A percentile compares a stretch with the other conserved stretches of the same genome.
phyloP scores from a whole-genome alignment of 257 asterid species.

The Gardenia jasminoides region DNA sequence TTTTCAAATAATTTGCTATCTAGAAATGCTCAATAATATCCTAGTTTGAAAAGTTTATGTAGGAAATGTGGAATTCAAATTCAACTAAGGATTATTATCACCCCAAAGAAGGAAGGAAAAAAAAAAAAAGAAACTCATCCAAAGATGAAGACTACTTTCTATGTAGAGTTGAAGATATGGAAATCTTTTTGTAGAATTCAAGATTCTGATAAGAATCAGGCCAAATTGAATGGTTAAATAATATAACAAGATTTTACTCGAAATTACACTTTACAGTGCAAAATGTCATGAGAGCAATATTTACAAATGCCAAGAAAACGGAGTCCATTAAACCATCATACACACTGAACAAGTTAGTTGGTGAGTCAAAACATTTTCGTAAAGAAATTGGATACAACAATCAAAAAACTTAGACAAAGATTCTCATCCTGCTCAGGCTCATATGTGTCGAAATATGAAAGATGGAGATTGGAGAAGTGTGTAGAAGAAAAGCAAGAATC shows the following conservation, averaged over 20 bases:
- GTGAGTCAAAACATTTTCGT: background rate
- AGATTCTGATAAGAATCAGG: background rate
- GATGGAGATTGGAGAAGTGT: background rate
- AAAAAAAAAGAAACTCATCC: background rate
- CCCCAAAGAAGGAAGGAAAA: no score
- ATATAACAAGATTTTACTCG: background rate
- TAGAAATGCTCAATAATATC: no score
- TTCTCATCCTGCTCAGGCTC: background rate
- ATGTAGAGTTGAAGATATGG: background rate
- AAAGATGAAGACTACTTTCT: background rate
- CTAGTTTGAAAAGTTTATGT: background rate
- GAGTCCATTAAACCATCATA: background rate
- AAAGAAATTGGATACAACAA: background rate
- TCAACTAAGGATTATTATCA: background rate
- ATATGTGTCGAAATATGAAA: conserved; percentile 3
- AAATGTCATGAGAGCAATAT: background rate
- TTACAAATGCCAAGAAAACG: no score
- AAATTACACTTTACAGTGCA: background rate
- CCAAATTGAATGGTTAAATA: background rate
- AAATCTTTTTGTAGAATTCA: background rate
- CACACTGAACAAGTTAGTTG: background rate
- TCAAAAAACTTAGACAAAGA: background rate
- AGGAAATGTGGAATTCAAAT: background rate
- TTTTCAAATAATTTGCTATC: no score
- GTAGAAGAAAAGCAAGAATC: conserved; percentile 28